phyloP scores from a whole-genome alignment of 2,329 filamentous ascomycete species.

The Colletotrichum sp. region DNA sequence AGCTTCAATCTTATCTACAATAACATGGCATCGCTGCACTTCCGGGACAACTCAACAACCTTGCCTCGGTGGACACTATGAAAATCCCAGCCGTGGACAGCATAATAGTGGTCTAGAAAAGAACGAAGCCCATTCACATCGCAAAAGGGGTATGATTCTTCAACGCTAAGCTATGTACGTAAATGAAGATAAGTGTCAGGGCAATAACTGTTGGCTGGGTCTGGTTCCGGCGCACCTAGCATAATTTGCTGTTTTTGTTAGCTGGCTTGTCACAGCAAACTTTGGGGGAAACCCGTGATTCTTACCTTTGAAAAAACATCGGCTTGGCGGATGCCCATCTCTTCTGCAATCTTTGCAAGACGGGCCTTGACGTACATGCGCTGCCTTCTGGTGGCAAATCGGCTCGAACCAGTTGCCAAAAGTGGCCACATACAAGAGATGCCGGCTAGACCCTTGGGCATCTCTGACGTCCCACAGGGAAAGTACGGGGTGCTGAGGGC shows the following conservation, averaged over 20 bases:
- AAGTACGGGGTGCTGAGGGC: slow-evolving; percentile 25
- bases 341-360: slow-evolving; percentile 23
- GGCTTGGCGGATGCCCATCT: slow-evolving; percentile 27
- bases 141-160: slow-evolving; percentile 6
- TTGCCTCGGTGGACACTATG: neutral
- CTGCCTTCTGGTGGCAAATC: slow-evolving; percentile 23
- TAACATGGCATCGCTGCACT: slow-evolving; percentile 21
- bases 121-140: neutral
- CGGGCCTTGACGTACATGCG: slow-evolving; percentile 23
- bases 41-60: neutral
- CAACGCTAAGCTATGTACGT: slow-evolving; percentile 6
- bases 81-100: neutral
- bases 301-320: slow-evolving; percentile 26
- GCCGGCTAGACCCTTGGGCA: slow-evolving; percentile 25
- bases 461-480: slow-evolving; percentile 27
- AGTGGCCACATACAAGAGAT: slow-evolving; percentile 26
- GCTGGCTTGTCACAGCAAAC: neutral
- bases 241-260: slow-evolving; percentile 7
- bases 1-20: slow-evolving; percentile 24
- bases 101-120: neutral
- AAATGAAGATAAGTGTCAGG: slow-evolving; percentile 14
- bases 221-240: neutral
- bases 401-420: slow-evolving; percentile 24
- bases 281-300: neutral
- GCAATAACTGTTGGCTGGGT: slow-evolving; percentile 11